Base-by-base conservation (phyloP, 352 stramenopile genomes). In the Phytopythium vexans region DNA sequence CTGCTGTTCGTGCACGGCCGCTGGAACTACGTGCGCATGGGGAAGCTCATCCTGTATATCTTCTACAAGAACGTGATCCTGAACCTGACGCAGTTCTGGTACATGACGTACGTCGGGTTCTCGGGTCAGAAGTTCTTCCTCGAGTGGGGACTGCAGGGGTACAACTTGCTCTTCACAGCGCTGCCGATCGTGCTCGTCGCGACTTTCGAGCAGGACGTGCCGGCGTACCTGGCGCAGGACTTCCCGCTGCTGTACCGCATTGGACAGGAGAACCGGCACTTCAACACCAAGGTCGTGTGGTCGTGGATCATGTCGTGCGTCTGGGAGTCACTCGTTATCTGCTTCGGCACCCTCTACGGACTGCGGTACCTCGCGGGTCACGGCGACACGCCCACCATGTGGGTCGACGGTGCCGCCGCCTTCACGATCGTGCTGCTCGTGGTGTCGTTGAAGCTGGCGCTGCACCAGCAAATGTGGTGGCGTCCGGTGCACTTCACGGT, bases 61-160 rank as follows among this genome's bases (percentile, higher is more conserved):
- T 98, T 98, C 64, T 98, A 97, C 88, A 97, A 97, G 70, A 98
- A 98, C 62, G 86, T 98, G 37, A 94, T 97, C 64, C 82, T 98
- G 64, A 97, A 95, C 60, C 70, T 98, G 64, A 96, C 91, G 36
- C 88, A 97, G 59, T 98, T 97, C 70, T 96, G 82, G 79, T 98
- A 96, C 72, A 94, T 96, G 77, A 88, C 95, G 56, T 97, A 89
- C 67, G 91, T 79, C 50, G 82, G 83, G 39, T 96, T 90, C 55
- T 94, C 85, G 12, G 82, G 86, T 0, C 86, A 96, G 51, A 95
- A 95, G 62, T 94, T 82, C 47, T 94, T 83, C 56, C 70, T 94
- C 32, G 86, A 95, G 54, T 91, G 79, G 80, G 86, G 81, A 33
- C 63, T 94, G 8, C 87, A 96, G 52, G 82, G 82, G 35, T 96